Base-by-base conservation (phyloP, 352 stramenopile genomes). In the Pythium grandisporangium region DNA sequence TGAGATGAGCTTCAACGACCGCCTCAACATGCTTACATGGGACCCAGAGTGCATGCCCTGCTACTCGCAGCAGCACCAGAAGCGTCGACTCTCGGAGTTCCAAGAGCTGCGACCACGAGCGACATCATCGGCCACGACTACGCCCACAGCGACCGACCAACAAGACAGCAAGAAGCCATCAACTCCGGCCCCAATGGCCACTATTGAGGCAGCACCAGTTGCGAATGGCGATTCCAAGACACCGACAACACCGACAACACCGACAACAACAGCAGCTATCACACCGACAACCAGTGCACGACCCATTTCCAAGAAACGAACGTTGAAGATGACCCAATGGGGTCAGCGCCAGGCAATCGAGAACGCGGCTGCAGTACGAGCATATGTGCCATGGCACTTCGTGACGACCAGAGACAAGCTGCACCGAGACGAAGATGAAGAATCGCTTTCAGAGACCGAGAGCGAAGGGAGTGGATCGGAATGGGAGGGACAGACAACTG, bases 1-100 rank as follows among this genome's bases (percentile, higher is more conserved):
- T 11, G 25, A 11, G 2, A 34, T 66, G 45, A 66, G 53, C 53
- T 66, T 63, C 53, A 66, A 66, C 37, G 58, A 66, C 35, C 58
- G 54, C 19, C 46, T 66, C 17, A 62, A 66, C 39, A 49, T 62
- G 45, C 47, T 66, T 35, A 63, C 42, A 32, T 66, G 57, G 57
- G 57, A 66, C 24, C 57, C 57, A 1, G 57, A 62, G 34, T 50
- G 38, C 14, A 53, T 55, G 26, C 55, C 46, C 22, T 58, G 48
- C 16, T 58, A 44, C 27, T 40, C 45, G 41, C 52, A 59, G 48
- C 47, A 49, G 27, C 38, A 56, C 12, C 44, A 59, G 13, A n/a
- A n/a, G n/a, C n/a, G n/a, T n/a, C n/a, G n/a, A n/a, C n/a, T n/a
- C n/a, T n/a, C n/a, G n/a, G n/a, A n/a, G n/a, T n/a, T n/a, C n/a